These are phyloP conservation scores for Trichosporon sp. DNA, from an alignment of 1,284 basidiomycete genomes.

Conservation along the genomic window DNA sequence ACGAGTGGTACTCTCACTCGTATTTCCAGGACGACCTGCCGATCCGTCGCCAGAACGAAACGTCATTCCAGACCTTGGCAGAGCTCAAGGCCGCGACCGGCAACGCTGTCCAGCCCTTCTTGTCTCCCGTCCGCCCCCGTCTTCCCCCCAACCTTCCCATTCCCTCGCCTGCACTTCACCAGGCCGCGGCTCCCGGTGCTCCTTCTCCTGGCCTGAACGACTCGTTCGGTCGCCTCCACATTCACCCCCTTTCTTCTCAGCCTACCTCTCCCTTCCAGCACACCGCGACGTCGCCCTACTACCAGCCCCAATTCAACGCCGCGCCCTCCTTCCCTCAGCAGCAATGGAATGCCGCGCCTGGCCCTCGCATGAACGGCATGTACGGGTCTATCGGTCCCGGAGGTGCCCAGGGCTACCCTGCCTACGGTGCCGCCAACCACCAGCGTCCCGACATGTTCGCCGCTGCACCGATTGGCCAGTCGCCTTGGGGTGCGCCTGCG, in stretches of 20 bases:
- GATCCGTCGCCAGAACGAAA: slow-evolving; percentile 63
- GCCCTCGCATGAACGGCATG: slow-evolving; percentile 17
- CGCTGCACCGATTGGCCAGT: slow-evolving; percentile 17
- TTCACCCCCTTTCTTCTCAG: slow-evolving; percentile 15
- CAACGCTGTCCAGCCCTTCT: slow-evolving; percentile 46
- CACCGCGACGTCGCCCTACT: slow-evolving; percentile 9
- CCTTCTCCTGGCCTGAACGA: slow-evolving; percentile 26
- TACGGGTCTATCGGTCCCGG: slow-evolving; percentile 22
- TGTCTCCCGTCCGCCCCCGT: slow-evolving; percentile 39
- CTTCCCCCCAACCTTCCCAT: slow-evolving; percentile 44
- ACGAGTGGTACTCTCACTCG: slow-evolving; percentile 88
- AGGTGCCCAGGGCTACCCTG: slow-evolving; percentile 5
- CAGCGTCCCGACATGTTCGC: slow-evolving; percentile 18
- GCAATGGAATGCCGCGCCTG: slow-evolving; percentile 18
- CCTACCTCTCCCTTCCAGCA: slow-evolving; percentile 5
- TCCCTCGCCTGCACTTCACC: slow-evolving; percentile 30
- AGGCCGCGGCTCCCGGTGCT: slow-evolving; percentile 11
- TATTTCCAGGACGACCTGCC: slow-evolving; percentile 85
- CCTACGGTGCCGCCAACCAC: slow-evolving; percentile 19
- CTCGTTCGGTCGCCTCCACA: slow-evolving; percentile 32
- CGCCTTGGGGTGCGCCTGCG: slow-evolving; percentile 34
- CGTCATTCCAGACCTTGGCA: slow-evolving; percentile 45
- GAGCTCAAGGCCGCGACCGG: slow-evolving; percentile 46
- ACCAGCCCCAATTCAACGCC: slow-evolving; percentile 12
- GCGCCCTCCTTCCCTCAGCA: slow-evolving; percentile 11